Evolutionary conservation across 2,329 filamentous ascomycete genomes (phyloP), one percentile per base, ranked within the genome.

Genomic region (Metarhizium anisopliae): DNA sequence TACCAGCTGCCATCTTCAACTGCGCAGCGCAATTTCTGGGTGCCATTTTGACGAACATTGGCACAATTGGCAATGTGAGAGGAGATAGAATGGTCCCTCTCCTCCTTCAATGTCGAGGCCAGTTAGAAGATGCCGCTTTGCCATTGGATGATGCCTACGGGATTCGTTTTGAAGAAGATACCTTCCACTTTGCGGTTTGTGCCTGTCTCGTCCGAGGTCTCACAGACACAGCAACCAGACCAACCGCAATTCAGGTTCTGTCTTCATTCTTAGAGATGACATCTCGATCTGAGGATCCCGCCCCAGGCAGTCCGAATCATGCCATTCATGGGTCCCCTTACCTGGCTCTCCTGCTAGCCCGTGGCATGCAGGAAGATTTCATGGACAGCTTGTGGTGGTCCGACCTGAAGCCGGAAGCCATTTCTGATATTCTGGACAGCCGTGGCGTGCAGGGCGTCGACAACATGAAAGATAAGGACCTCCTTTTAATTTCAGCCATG

Each of bases 131-230:
- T 54, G 83, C 82, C 6, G 80, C 83, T 3, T 65, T 81, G 18
- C 77, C 79, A 6, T 71, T 88, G 3, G 85, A 88, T 59, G 82
- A 85, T 32, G 77, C 80, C 6, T 87, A 86, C 59, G 84, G 83
- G 6, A 78, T 88, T 43, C 81, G 83, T 59, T 88, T 88, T 63
- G 81, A 76, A 36, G 66, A 71, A 6, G 82, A 87, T 16, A 84
- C 79, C 58, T 88, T 88, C 65, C 84, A 87, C 63, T 84, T 83
- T 60, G 84, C 85, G 0, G 78, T 86, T 1, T 85, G 81, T 61
- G 83, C 83, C 16, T 84, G 81, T 59, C 71, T 88, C 4, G 78
- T 83, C 3, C 79, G 85, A 47, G 85, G 84, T 1, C 73, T 87
- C 14, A 83, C 82, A 0, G 84, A 87, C 59, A 78, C 79, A 1